Conservation (phyloP, 2,329 filamentous ascomycete species). For the Penicillium olsonii region DNA sequence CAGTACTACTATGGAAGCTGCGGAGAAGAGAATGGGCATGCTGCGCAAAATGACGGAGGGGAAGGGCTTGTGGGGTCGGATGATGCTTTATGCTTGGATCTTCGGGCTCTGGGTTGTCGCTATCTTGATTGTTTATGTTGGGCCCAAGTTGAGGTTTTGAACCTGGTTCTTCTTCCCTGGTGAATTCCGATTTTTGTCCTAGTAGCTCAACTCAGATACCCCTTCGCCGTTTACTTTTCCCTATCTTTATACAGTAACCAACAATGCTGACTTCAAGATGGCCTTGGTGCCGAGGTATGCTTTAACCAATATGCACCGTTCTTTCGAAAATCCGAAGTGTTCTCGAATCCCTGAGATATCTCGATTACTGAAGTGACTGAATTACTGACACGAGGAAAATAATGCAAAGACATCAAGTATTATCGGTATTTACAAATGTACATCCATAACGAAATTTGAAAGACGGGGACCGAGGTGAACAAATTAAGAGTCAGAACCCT, state of each 20-base stretch:
- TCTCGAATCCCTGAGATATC: too few relatives aligned
- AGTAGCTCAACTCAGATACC: conserved; percentile 9
- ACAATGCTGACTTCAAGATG: too few relatives aligned
- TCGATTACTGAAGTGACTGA: too few relatives aligned
- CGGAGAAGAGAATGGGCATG: conserved; percentile 74
- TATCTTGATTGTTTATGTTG: conserved; percentile 77
- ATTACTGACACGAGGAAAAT: too few relatives aligned
- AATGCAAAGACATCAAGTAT: neutral
- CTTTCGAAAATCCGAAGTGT: too few relatives aligned
- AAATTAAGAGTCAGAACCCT: conserved; percentile 24
- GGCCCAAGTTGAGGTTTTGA: conserved; percentile 84
- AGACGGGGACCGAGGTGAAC: neutral
- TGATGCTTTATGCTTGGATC: conserved; percentile 83
- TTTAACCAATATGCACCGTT: too few relatives aligned
- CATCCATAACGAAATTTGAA: neutral
- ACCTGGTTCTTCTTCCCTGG: neutral
- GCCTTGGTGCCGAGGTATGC: too few relatives aligned
- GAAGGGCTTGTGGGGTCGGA: conserved; percentile 79
- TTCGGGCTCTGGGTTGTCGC: conserved; percentile 77
- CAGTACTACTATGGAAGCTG: conserved; percentile 72
- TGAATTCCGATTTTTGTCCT: neutral
- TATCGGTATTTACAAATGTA: neutral
- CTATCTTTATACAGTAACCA: too few relatives aligned
- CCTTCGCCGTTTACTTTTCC: neutral
- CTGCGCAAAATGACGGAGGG: conserved; percentile 82